phyloP scores from a whole-genome alignment of 345 rosid genomes.

The Ceriops decandra region DNA sequence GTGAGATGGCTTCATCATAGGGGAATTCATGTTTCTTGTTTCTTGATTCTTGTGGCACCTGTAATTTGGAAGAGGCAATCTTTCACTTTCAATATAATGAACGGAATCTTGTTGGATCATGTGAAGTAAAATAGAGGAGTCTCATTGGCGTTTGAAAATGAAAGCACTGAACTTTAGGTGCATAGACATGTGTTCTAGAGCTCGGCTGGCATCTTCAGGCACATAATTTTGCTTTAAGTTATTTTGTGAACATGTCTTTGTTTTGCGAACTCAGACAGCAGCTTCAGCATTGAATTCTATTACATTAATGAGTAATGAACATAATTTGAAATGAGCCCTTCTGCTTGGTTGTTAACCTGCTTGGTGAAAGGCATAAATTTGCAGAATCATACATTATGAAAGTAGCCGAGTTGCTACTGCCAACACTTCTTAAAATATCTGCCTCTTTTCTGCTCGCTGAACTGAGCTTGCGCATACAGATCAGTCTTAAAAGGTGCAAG shows the following conservation, averaged over 20 bases:
- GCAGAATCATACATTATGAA: no score
- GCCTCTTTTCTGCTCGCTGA: no score
- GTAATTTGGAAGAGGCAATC: conserved; percentile 16
- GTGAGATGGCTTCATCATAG: conserved; percentile 12
- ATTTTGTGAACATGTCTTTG: neutral
- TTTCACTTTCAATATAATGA: conserved; percentile 12
- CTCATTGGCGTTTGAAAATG: conserved; percentile 21
- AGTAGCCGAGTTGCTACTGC: no score
- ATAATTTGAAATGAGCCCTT: no score
- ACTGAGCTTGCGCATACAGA: no score
- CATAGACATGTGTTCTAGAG: neutral
- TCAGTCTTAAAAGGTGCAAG: no score
- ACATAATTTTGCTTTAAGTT: neutral
- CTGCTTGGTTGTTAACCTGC: no score
- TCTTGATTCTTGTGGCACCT: conserved; percentile 30
- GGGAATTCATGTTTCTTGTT: conserved; percentile 26
- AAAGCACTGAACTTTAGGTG: conserved; percentile 8
- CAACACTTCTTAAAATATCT: no score
- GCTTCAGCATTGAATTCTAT: no score
- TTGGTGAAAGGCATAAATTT: no score
- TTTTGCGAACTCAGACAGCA: neutral
- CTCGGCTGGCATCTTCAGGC: neutral
- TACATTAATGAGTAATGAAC: no score
- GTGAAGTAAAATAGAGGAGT: conserved; percentile 35
- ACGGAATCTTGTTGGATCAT: conserved; percentile 17